Conservation (phyloP, 169 alveolate species). For the Haemoproteus tartakovskyi region DNA sequence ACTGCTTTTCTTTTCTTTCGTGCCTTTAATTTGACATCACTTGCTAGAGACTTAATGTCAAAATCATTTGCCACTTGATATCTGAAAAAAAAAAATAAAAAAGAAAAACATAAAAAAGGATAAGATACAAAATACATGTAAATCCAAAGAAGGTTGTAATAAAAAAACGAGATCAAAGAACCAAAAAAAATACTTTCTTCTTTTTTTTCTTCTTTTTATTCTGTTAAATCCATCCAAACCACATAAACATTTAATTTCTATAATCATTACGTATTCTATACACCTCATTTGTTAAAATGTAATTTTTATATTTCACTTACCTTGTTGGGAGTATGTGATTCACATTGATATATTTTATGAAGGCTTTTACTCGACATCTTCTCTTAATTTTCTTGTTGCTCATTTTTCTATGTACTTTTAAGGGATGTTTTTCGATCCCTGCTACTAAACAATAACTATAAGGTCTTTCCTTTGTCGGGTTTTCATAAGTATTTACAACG, state of each 20-base stretch:
- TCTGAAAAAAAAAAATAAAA: background rate
- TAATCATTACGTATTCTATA: background rate
- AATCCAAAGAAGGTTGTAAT: background rate
- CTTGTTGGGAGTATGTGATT: constrained; percentile 99
- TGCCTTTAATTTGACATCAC: constrained; percentile 21
- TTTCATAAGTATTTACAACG: constrained; percentile 93
- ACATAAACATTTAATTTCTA: background rate
- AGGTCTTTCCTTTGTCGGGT: constrained; percentile 92
- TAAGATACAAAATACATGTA: background rate
- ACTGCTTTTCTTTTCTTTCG: constrained; percentile 59
- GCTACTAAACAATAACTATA: constrained; percentile 95
- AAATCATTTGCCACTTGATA: constrained; percentile 60
- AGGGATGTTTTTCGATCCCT: constrained; percentile 96
- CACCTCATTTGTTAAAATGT: background rate
- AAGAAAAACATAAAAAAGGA: too few species aligned
- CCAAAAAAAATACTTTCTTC: too few species aligned
- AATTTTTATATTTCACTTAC: constrained; percentile 67
- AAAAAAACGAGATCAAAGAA: background rate
- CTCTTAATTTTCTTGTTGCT: constrained; percentile 89
- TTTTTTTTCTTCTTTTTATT: background rate
- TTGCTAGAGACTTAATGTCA: constrained; percentile 37
- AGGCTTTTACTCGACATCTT: constrained; percentile 92
- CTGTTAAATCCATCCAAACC: too few species aligned
- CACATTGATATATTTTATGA: constrained; percentile 95
- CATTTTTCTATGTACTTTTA: constrained; percentile 91